Evolutionary conservation across 371 early-diverging fungal genomes (phyloP).

Genomic region (Syncephalis plumigaleata): DNA sequence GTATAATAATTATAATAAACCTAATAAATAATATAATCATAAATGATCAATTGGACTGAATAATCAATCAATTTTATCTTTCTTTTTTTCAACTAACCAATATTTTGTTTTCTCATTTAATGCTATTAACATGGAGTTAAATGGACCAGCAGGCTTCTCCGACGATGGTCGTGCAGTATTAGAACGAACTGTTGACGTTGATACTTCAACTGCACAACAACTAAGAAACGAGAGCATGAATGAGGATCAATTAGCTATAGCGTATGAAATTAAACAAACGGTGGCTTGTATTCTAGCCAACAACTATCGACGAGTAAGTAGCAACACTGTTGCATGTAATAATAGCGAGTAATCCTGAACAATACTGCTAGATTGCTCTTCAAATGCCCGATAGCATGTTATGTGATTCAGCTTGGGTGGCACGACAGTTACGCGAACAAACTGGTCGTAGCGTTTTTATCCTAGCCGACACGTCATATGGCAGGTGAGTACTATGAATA

Average conservation of each 20-base stretch:
- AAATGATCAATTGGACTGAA: no score
- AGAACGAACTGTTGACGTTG: conserved; percentile 26
- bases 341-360: not conserved
- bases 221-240: conserved; percentile 1
- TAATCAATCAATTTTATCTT: no score
- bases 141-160: conserved; percentile 39
- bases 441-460: conserved; percentile 38
- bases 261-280: conserved; percentile 56
- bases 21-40: no score
- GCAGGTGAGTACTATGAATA: conserved; percentile 45
- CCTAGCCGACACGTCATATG: conserved; percentile 88
- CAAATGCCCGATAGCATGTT: conserved; percentile 88
- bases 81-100: no score
- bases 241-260: conserved; percentile 1
- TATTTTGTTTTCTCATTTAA: no score
- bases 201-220: conserved; percentile 14
- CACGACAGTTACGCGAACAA: conserved; percentile 22
- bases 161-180: conserved; percentile 45
- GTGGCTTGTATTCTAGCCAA: conserved; percentile 23
- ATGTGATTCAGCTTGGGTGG: conserved; percentile 45
- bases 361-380: conserved; percentile 62
- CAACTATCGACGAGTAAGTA: conserved; percentile 23
- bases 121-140: conserved; percentile 7
- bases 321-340: not conserved
- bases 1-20: no score